Conservation (phyloP, 306 rosid species). For the Vigna trinervia region DNA sequence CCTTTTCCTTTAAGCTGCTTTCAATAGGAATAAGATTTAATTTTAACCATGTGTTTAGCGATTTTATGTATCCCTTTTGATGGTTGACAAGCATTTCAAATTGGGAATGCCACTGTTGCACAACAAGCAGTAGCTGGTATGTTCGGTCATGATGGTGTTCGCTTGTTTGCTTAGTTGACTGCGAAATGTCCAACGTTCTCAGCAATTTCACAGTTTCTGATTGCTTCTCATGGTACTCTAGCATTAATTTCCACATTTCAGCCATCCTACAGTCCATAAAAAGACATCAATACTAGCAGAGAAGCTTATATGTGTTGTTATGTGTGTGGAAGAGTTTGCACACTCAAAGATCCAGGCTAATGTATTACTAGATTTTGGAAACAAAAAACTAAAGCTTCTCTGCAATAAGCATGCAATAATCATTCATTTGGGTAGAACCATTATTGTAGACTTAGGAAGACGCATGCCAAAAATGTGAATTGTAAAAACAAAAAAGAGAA, state of each 20-base stretch:
- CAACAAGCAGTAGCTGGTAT: slow-evolving; percentile 67
- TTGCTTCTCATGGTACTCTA: slow-evolving; percentile 62
- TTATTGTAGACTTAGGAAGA: slow-evolving; percentile 19
- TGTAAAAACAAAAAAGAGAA: not conserved
- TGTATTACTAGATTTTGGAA: not conserved
- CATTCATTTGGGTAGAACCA: slow-evolving; percentile 7
- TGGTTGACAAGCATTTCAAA: slow-evolving; percentile 66
- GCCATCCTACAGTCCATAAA: slow-evolving; percentile 76
- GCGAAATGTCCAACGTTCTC: slow-evolving; percentile 63
- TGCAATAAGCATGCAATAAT: slow-evolving; percentile 21
- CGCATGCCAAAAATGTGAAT: slow-evolving; percentile 10
- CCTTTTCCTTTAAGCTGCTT: slow-evolving; percentile 87
- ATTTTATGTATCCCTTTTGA: slow-evolving; percentile 77
- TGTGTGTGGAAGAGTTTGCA: not conserved
- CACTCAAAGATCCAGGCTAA: not conserved
- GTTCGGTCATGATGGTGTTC: slow-evolving; percentile 89
- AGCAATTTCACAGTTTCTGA: slow-evolving; percentile 48
- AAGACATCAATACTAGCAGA: slow-evolving; percentile 29
- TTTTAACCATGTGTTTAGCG: slow-evolving; percentile 76
- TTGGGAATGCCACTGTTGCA: slow-evolving; percentile 75
- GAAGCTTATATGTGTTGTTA: slow-evolving; percentile 8
- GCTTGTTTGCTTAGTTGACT: slow-evolving; percentile 78
- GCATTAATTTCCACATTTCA: slow-evolving; percentile 79
- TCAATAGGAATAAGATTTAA: slow-evolving; percentile 88
- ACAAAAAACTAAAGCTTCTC: slow-evolving; percentile 26